Evolutionary conservation across 305 asterid species (phyloP).

Genomic region (Fraxinus greggii): DNA sequence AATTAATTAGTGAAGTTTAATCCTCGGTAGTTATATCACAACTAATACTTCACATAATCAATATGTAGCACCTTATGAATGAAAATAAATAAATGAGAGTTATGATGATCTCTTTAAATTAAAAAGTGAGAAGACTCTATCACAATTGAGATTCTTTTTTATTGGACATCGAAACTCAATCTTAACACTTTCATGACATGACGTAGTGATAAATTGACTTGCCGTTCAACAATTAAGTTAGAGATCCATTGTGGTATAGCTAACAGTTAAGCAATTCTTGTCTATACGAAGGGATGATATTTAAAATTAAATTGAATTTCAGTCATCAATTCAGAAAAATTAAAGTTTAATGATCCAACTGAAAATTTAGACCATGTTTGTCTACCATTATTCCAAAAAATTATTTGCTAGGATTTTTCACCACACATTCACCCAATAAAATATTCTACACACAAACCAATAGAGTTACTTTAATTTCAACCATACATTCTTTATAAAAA

Average conservation of each 20-base stretch:
- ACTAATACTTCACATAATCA: not conserved
- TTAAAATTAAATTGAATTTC: not conserved
- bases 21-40: not conserved
- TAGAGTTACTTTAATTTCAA: no score
- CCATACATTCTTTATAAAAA: no score
- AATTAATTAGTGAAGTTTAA: not conserved
- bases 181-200: not conserved
- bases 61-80: not conserved
- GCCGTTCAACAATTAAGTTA: not conserved
- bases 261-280: not conserved
- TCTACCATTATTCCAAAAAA: no score
- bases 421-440: no score
- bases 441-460: no score
- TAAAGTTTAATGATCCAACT: not conserved
- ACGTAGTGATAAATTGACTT: not conserved
- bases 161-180: not conserved
- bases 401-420: no score
- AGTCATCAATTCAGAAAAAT: not conserved
- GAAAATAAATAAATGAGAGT: not conserved
- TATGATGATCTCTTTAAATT: not conserved
- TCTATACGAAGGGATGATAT: not conserved
- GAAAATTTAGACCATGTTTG: no score
- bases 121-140: not conserved
- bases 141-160: not conserved
- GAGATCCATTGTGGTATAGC: not conserved